Conservation (phyloP, 148 eudicot species). For the Vaccinium corymbosum region DNA sequence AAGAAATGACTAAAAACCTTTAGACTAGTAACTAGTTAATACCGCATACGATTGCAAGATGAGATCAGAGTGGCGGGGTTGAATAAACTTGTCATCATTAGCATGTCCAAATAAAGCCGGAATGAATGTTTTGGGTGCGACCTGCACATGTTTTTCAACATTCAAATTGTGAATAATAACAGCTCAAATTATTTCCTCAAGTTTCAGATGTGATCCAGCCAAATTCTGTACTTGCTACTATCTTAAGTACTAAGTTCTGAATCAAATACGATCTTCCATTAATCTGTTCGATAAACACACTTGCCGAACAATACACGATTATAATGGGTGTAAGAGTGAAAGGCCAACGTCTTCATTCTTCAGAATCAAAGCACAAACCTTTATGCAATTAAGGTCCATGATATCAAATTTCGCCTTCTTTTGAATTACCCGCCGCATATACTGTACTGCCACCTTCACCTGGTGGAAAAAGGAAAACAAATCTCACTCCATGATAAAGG, state of each 20-base stretch:
- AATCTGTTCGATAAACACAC: background rate
- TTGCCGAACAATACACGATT: background rate
- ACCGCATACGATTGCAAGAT: slow-evolving; percentile 71
- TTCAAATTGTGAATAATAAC: background rate
- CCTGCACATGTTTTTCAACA: slow-evolving; percentile 42
- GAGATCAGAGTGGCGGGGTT: slow-evolving; percentile 70
- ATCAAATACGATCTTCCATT: background rate
- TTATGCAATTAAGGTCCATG: slow-evolving; percentile 61
- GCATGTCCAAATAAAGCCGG: slow-evolving; percentile 94
- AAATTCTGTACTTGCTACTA: background rate
- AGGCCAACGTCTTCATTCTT: slow-evolving; percentile 15
- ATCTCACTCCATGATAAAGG: background rate
- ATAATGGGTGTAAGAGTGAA: background rate
- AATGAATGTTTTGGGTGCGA: slow-evolving; percentile 68
- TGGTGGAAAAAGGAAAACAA: slow-evolving; percentile 20
- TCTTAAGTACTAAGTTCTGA: background rate
- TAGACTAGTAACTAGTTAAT: slow-evolving; percentile 13
- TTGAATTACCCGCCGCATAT: slow-evolving; percentile 82
- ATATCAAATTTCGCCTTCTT: slow-evolving; percentile 92
- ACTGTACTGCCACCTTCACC: slow-evolving; percentile 85
- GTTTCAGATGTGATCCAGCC: background rate
- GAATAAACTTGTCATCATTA: slow-evolving; percentile 76
- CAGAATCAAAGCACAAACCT: slow-evolving; percentile 40
- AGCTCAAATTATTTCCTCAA: slow-evolving; percentile 1
- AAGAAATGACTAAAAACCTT: background rate